A percentile compares a stretch with the other conserved stretches of the same genome.
Evolutionary conservation across 176 grass and related monocot genomes (phyloP).

Genomic region (Miscanthus lutarioriparius): DNA sequence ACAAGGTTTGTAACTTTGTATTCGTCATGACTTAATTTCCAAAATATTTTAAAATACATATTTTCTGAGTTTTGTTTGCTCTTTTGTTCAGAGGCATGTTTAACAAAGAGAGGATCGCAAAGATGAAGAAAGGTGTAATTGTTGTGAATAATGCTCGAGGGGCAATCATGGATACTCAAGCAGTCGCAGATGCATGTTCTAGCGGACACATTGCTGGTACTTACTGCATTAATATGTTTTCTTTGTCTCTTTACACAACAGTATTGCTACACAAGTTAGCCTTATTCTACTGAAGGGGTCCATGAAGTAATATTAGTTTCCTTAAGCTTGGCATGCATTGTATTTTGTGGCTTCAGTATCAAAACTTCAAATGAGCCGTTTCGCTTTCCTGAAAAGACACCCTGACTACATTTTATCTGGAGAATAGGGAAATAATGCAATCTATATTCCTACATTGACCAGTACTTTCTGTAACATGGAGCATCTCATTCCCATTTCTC

Average conservation of each 20-base stretch:
- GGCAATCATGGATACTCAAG: constrained; percentile 90
- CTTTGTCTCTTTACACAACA: not conserved
- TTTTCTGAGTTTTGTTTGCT: too few relatives aligned
- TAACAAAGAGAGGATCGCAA: too few relatives aligned
- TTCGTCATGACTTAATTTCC: too few relatives aligned
- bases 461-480: not conserved
- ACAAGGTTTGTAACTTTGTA: constrained; percentile 49
- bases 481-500: not conserved
- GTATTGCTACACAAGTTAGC: too few relatives aligned
- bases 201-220: constrained; percentile 85
- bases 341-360: not conserved
- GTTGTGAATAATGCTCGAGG: constrained; percentile 44
- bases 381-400: too few relatives aligned
- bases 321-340: not conserved
- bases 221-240: not conserved
- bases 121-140: too few relatives aligned
- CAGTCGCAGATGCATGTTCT: constrained; percentile 78
- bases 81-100: too few relatives aligned
- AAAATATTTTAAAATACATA: too few relatives aligned
- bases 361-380: not conserved
- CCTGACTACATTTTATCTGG: not conserved
- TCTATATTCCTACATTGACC: not conserved
- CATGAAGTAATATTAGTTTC: not conserved
- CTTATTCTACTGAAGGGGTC: too few relatives aligned
- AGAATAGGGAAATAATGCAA: not conserved